Percentiles rank a stretch among this genome's conserved stretches.
These are phyloP conservation scores for Aspergillus vadensis DNA, from an alignment of 2,329 filamentous ascomycete species.

Conservation along the genomic window DNA sequence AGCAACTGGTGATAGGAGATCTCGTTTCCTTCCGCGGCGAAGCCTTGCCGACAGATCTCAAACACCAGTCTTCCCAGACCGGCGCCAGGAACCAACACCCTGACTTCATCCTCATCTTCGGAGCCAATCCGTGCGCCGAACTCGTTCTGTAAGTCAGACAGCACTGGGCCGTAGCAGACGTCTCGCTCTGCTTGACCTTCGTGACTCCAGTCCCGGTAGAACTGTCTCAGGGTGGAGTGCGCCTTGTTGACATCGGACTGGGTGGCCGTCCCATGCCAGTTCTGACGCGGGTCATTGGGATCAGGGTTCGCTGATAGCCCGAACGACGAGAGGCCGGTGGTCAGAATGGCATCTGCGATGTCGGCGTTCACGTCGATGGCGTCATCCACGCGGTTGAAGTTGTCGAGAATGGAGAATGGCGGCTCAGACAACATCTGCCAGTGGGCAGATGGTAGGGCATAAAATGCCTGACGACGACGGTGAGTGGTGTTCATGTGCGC, in stretches of 20 bases:
- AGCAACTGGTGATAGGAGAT: conserved; percentile 97
- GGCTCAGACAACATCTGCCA: conserved; percentile 79
- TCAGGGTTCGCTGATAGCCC: conserved; percentile 48
- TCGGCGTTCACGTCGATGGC: conserved; percentile 88
- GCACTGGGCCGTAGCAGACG: conserved; percentile 75
- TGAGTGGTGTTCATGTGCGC: conserved; percentile 92
- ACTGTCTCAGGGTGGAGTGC: conserved; percentile 85
- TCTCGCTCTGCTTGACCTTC: conserved; percentile 74
- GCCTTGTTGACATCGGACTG: conserved; percentile 83
- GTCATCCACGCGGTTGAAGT: conserved; percentile 75
- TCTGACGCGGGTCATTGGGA: conserved; percentile 47
- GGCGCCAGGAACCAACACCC: conserved; percentile 83
- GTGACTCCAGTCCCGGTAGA: conserved; percentile 91
- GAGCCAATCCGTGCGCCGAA: conserved; percentile 38
- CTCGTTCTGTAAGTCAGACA: conserved; percentile 62
- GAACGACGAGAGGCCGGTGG: conserved; percentile 69
- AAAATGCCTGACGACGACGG: conserved; percentile 86
- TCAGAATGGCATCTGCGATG: conserved; percentile 76
- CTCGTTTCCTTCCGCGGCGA: conserved; percentile 82
- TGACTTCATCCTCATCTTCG: conserved; percentile 47
- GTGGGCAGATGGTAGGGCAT: conserved; percentile 80
- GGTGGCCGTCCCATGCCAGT: conserved; percentile 72
- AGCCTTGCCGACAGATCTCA: conserved; percentile 75
- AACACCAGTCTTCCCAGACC: conserved; percentile 87
- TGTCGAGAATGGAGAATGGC: conserved; percentile 81